Base-by-base conservation (phyloP, 2,329 filamentous ascomycete species). In the Penicillium palitans region DNA sequence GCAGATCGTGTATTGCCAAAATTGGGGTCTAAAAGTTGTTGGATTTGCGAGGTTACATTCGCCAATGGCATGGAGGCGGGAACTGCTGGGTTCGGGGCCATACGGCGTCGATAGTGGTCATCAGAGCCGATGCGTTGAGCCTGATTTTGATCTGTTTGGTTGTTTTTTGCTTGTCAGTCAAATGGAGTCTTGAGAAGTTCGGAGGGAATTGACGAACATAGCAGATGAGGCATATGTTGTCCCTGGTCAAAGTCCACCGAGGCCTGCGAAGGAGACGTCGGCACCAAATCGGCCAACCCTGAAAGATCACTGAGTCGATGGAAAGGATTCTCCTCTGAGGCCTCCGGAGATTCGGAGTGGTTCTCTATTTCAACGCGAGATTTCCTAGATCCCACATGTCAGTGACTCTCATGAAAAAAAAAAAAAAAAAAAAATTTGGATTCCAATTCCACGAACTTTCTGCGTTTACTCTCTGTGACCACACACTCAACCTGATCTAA, bases 401-500 rank as follows among this genome's bases (percentile, higher is more conserved):
- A 58, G 42, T 24, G 29, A 48, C 46, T 15, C 45, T 19, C 19
- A 19, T 19, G 19, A 19, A 19, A 2, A 19, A 19, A 19, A 19
- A 1, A 19, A 19, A 19, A 19, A 19, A 61, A 62, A 19, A 19
- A 19, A 19, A 19, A 61, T 62, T 58, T 58, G 40, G 48, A 48
- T 45, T 37, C 24, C 37, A 19, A 17, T 27, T 55, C 12, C 55
- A 78, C 75, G 62, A 61, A 78, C 76, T 76, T 78, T 83, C 91
- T 88, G 69, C 92, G 86, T 68, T 91, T 90, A 79, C 90, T 93
- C 75, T 96, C 87, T 64, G 88, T 87, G 25, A 90, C 86, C 55
- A 88, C 69, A 63, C 80, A 82, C 63, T 79, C 75, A 46, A 81
- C 79, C 62, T 80, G 78, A 58, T 81, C 80, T 65, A 81, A 68